Evolutionary conservation across 2,329 filamentous ascomycete species (phyloP), one percentile per base, ranked within the genome.

Genomic region (Cordyceps farinosa): DNA sequence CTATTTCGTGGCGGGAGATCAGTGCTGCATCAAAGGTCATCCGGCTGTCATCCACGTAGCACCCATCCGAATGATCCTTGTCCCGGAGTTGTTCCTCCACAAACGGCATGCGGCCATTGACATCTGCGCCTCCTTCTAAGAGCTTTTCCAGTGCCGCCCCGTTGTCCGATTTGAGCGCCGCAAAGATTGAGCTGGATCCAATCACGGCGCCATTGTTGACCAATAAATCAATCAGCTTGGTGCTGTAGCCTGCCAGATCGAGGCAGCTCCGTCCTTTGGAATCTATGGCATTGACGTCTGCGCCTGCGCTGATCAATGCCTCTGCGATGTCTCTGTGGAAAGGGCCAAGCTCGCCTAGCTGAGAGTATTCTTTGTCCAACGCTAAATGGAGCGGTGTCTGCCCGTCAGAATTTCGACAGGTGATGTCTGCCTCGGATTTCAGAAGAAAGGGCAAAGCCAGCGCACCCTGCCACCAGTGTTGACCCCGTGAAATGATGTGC

Each of bases 391-490:
- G 63, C 2, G 67, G 66, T 3, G 57, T 66, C 44, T 65, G 48
- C 0, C 66, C 65, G 1, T 38, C 17, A 5, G 6, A 13, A 45
- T 63, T 57, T 10, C 34, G 50, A 13, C 22, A 17, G n/a, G 66
- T 50, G 5, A 68, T 13, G 13, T 59, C 50, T 17, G 54, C 66
- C 0, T 62, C 62, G 1, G 36, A 15, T 15, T 30, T 15, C 40
- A 67, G 36, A 3, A 66, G 54, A 55, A 60, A 68, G 4, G 63
- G 63, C 1, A 68, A 56, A 2, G 66, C 67, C 6, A 66, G 66
- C 3, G 40, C 58, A 4, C 55, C 56, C 4, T 66, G 64, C 66
- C 66, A 66, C 66, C 66, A 68, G 7, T 56, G 36, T 10, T 32
- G 22, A 2, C 61, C 61, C 5, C 47, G 48, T 13, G 58, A 50